These are phyloP conservation scores for Pyrenopolyporus hunteri DNA, from an alignment of 495 filamentous ascomycete genomes.

Conservation along the genomic window DNA sequence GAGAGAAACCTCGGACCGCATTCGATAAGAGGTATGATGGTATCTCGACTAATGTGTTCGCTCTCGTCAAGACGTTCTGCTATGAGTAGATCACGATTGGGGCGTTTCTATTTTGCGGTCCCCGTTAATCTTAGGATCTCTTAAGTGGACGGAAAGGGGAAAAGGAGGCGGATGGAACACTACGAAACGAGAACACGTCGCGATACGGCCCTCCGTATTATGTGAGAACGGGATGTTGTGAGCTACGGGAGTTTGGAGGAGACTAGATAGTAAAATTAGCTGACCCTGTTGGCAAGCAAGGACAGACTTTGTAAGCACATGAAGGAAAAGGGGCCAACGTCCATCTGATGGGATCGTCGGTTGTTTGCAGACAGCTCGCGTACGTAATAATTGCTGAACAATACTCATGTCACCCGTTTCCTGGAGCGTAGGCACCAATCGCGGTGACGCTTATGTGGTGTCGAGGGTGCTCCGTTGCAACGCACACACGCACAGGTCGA, in stretches of 20 bases:
- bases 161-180: conserved; percentile 29
- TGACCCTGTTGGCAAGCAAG: conserved; percentile 8
- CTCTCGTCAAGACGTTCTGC: conserved; percentile 8
- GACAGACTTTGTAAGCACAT: not conserved
- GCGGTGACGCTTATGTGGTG: conserved; percentile 2
- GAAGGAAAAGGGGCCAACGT: conserved; percentile 9
- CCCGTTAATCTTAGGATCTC: conserved; percentile 7
- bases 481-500: conserved; percentile 11
- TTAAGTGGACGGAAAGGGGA: conserved; percentile 2
- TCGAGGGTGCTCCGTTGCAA: conserved; percentile 7
- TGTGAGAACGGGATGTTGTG: conserved; percentile 28
- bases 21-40: not conserved
- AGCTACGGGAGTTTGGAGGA: conserved; percentile 9
- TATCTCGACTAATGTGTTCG: not conserved
- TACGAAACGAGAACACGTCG: conserved; percentile 36
- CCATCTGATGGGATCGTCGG: conserved; percentile 30
- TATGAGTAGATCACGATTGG: conserved; percentile 11
- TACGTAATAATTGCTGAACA: conserved; percentile 25
- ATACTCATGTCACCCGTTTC: conserved; percentile 29
- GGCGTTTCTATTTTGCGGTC: conserved; percentile 20
- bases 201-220: conserved; percentile 27
- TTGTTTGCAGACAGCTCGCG: conserved; percentile 34
- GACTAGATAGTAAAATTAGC: conserved; percentile 5
- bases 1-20: not conserved
- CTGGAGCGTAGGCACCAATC: conserved; percentile 15